Conservation (phyloP, 2,329 filamentous ascomycete species). For the Colletotrichum sp. region DNA sequence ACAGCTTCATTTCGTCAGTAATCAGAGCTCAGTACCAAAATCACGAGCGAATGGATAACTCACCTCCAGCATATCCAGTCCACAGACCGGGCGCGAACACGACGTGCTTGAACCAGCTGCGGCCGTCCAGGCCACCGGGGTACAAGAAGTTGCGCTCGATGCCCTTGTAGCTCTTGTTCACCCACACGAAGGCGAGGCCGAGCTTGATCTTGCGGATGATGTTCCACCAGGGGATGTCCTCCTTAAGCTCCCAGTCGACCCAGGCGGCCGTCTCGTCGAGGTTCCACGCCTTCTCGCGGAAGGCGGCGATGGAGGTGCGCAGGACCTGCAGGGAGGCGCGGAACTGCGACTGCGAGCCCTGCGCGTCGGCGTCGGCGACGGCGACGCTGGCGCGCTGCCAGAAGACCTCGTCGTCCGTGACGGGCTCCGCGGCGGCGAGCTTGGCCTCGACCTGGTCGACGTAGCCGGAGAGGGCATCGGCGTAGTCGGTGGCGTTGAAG, state of each 20-base stretch:
- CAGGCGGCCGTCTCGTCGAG: constrained; percentile 52
- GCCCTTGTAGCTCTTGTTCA: constrained; percentile 84
- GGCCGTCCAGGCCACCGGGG: constrained; percentile 74
- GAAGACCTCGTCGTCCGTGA: constrained; percentile 32
- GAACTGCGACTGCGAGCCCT: constrained; percentile 44
- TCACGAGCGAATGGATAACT: constrained; percentile 30
- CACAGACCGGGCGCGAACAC: constrained; percentile 90
- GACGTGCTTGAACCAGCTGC: constrained; percentile 93
- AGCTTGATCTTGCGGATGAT: constrained; percentile 72
- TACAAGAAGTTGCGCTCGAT: constrained; percentile 84
- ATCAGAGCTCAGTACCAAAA: neutral
- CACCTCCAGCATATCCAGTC: constrained; percentile 87
- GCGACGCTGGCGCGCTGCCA: constrained; percentile 22
- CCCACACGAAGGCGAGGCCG: constrained; percentile 64
- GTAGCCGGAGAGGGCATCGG: constrained; percentile 57
- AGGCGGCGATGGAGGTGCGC: constrained; percentile 38
- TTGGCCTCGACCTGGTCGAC: constrained; percentile 56
- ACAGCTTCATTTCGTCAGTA: constrained; percentile 48
- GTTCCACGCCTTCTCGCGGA: constrained; percentile 44
- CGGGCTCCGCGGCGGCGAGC: constrained; percentile 37
- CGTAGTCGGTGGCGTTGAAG: constrained; percentile 70
- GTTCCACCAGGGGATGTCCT: constrained; percentile 79
- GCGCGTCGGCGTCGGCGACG: constrained; percentile 18
- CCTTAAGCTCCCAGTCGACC: constrained; percentile 46
- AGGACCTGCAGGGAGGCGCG: constrained; percentile 42